Base-by-base conservation (phyloP, 192 early-diverging fungal genomes). In the Thamnidium elegans region DNA sequence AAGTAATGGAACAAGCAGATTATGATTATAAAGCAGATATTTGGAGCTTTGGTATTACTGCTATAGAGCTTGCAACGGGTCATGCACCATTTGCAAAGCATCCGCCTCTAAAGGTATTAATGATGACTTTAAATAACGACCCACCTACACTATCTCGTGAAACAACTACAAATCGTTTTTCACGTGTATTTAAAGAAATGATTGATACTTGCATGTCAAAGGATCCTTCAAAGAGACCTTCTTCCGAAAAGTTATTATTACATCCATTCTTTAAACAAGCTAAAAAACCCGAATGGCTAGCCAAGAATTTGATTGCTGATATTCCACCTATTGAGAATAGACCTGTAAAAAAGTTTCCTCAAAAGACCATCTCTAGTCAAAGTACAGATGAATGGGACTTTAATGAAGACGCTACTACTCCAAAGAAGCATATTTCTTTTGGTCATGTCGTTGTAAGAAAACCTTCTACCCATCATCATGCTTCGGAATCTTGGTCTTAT, bases 1-100 rank as follows among this genome's bases (percentile, higher is more conserved):
- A 94, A 68, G 92, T 94, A 10, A 94, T 94, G 93, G 89, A 94
- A 59, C 93, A 94, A 65, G 83, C 84, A 9, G 90, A 87, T 1
- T 93, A 94, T 77, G 88, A 93, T 67, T 92, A 86, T 71, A 92
- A 92, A 64, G 93, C 92, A 2, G 93, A 94, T 70, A 92, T 94
- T 47, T 94, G 93, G 93, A 87, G 84, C 56, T 94, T 94, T 80
- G 93, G 93, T 30, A 94, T 94, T 45, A 94, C 93, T 7, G 85
- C 90, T 0, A 76, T 94, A 34, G 93, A 94, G 67, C 72, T 94
- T 13, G 90, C 93, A 6, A 91, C 89, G 15, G 93, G 93, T 7
- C 89, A 92, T 68, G 92, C 93, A 4, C 93, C 93, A 10, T 92
- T 90, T 70, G 91, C 93, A n/a, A 93, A 93, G 66, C 92, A 81